phyloP scores from a whole-genome alignment of 257 asterid genomes.

The Mitragyna speciosa region DNA sequence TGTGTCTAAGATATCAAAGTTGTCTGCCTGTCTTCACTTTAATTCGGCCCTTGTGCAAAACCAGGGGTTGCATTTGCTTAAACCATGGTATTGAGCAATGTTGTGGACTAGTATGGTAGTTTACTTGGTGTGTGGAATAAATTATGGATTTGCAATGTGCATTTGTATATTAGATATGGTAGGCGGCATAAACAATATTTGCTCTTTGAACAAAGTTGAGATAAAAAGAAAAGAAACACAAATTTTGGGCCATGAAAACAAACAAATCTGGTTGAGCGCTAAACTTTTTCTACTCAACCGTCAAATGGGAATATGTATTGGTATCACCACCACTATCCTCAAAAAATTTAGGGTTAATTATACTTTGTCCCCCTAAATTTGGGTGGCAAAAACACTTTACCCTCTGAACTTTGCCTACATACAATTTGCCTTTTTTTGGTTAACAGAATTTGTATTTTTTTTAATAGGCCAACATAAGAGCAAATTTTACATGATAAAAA shows the following conservation, averaged over 20 bases:
- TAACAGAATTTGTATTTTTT: too few species aligned
- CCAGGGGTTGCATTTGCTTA: conserved; percentile 12
- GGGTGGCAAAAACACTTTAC: too few species aligned
- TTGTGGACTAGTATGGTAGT: not conserved
- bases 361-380: too few species aligned
- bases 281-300: not conserved
- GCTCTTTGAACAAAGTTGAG: not conserved
- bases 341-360: not conserved
- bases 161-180: not conserved
- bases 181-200: not conserved
- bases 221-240: not conserved
- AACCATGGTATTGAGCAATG: conserved; percentile 13
- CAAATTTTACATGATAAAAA: too few species aligned
- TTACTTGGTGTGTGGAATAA: not conserved
- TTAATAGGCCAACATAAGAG: too few species aligned
- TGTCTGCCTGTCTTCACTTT: not conserved
- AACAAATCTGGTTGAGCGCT: not conserved
- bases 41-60: conserved; percentile 10
- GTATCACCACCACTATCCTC: not conserved
- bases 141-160: not conserved
- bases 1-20: conserved; percentile 1
- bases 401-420: too few species aligned
- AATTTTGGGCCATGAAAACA: not conserved
- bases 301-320: not conserved
- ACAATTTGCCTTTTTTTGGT: too few species aligned